A percentile compares a stretch with the other conserved stretches of the same genome.
Evolutionary conservation across 495 filamentous ascomycete species (phyloP).

Genomic region (Annulohypoxylon moriforme): DNA sequence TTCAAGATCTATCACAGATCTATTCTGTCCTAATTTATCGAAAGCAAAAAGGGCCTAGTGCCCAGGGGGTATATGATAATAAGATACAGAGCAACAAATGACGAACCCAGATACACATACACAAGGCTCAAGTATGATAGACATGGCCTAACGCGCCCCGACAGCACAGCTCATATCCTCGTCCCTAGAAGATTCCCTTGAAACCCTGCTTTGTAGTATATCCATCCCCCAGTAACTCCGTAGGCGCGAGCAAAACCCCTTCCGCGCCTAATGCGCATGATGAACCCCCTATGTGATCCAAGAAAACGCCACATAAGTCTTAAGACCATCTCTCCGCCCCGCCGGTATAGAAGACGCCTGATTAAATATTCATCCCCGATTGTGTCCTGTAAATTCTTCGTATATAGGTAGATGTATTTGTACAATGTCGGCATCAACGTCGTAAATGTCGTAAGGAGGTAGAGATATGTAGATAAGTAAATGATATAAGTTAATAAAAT

Average conservation of each 20-base stretch:
- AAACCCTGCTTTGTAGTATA: constrained; percentile 30
- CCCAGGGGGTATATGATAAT: constrained; percentile 35
- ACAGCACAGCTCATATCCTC: constrained; percentile 9
- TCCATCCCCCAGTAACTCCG: constrained; percentile 20
- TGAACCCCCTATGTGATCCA: constrained; percentile 19
- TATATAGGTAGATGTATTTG: constrained; percentile 36
- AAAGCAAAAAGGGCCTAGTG: constrained; percentile 13
- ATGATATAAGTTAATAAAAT: not conserved
- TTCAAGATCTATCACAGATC: constrained; percentile 18
- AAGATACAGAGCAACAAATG: constrained; percentile 20
- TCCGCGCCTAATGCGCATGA: not conserved
- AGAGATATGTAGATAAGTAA: not conserved
- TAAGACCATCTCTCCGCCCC: not conserved
- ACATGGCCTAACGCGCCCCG: not conserved
- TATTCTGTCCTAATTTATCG: constrained; percentile 5
- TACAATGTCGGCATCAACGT: constrained; percentile 38
- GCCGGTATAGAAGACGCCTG: constrained; percentile 26
- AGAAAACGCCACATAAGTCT: constrained; percentile 30
- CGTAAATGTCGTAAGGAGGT: constrained; percentile 39
- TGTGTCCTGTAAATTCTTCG: constrained; percentile 24
- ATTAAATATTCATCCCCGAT: constrained; percentile 22
- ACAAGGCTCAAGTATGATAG: constrained; percentile 5
- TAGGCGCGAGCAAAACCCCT: constrained; percentile 13
- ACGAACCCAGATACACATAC: not conserved
- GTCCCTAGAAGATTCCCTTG: not conserved